A percentile compares a stretch with the other conserved stretches of the same genome.
Conservation (phyloP, 2,329 filamentous ascomycete genomes). For the Cladosporium velox region DNA sequence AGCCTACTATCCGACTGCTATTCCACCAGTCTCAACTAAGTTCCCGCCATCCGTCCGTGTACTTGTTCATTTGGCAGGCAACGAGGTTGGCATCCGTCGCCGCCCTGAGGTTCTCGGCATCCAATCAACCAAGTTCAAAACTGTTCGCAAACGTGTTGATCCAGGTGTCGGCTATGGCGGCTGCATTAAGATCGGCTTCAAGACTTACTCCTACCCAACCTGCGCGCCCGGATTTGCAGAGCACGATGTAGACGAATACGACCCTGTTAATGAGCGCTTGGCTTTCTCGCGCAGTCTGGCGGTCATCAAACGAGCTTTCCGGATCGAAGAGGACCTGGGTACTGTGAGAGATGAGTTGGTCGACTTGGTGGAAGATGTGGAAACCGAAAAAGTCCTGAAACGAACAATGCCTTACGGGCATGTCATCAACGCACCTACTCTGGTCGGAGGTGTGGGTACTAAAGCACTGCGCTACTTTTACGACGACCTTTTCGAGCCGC, state of each 20-base stretch:
- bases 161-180: constrained; percentile 55
- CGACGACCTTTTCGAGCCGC: constrained; percentile 56
- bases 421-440: constrained; percentile 47
- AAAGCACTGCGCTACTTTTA: constrained; percentile 56
- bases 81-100: constrained; percentile 51
- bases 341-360: constrained; percentile 43
- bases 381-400: constrained; percentile 37
- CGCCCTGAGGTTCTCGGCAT: constrained; percentile 55
- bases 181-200: constrained; percentile 46
- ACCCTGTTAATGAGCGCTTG: constrained; percentile 63
- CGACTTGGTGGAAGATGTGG: constrained; percentile 17
- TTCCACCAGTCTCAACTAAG: constrained; percentile 53
- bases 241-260: constrained; percentile 66
- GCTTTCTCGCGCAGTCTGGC: constrained; percentile 69
- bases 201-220: constrained; percentile 57
- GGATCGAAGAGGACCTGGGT: constrained; percentile 50
- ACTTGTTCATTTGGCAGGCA: constrained; percentile 59
- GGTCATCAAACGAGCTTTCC: constrained; percentile 62
- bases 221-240: constrained; percentile 70
- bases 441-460: constrained; percentile 48
- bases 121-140: constrained; percentile 51
- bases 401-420: constrained; percentile 43
- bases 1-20: constrained; percentile 63
- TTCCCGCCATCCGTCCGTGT: constrained; percentile 50
- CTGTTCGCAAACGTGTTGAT: constrained; percentile 51